phyloP scores from a whole-genome alignment of 768 basidiomycete species.

The Amanita rimosa region DNA sequence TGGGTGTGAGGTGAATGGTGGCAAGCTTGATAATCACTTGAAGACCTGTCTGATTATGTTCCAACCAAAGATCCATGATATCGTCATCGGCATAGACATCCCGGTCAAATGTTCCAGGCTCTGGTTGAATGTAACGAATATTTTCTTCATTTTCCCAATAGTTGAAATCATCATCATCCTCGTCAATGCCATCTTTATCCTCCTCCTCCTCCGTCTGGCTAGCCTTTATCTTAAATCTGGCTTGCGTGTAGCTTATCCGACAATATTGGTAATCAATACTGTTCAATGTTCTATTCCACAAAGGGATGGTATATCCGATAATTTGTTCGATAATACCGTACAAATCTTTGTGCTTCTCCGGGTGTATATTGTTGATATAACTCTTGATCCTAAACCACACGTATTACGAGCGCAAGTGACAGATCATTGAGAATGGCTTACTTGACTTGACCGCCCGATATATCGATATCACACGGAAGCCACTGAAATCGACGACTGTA shows the following conservation, averaged over 20 bases:
- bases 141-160: no score
- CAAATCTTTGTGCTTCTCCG: no score
- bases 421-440: no score
- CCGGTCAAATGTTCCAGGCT: neutral
- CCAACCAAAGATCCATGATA: neutral
- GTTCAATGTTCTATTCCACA: neutral
- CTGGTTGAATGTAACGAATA: neutral
- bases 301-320: neutral
- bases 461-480: conserved; percentile 2
- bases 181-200: no score
- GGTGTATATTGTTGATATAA: no score
- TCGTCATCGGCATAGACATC: neutral
- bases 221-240: no score
- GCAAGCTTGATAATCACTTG: conserved; percentile 27
- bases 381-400: no score
- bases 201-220: no score
- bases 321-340: neutral
- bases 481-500: conserved; percentile 1
- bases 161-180: no score
- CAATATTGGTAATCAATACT: no score
- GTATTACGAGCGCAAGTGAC: no score
- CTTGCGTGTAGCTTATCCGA: no score
- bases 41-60: conserved; percentile 1
- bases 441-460: neutral
- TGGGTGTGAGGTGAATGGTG: conserved; percentile 14